phyloP scores from a whole-genome alignment of 2,329 filamentous ascomycete species.

The Parafenestella ontariensis region DNA sequence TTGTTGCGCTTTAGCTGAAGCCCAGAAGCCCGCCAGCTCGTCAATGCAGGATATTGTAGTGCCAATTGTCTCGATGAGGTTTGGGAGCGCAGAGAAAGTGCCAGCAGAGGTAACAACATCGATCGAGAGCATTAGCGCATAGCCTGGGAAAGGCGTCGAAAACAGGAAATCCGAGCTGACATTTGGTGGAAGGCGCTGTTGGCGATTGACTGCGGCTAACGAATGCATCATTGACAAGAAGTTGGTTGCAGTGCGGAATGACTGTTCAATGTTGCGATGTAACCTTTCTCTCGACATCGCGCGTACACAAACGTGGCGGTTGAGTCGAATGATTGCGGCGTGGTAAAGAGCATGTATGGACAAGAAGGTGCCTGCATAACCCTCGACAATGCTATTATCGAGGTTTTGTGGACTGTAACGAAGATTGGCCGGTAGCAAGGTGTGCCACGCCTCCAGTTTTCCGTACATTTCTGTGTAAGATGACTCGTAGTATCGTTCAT shows the following conservation, averaged over 20 bases:
- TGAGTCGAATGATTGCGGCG: conserved; percentile 68
- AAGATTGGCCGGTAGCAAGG: conserved; percentile 63
- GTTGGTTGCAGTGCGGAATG: conserved; percentile 36
- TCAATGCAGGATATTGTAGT: conserved; percentile 63
- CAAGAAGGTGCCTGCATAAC: conserved; percentile 66
- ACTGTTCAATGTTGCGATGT: conserved; percentile 39
- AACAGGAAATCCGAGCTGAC: conserved; percentile 48
- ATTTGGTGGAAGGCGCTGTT: conserved; percentile 35
- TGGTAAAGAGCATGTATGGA: conserved; percentile 73
- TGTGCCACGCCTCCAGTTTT: conserved; percentile 65
- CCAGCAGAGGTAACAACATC: conserved; percentile 72
- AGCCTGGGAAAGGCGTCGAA: conserved; percentile 66
- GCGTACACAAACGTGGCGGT: conserved; percentile 60
- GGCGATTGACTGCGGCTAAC: conserved; percentile 33
- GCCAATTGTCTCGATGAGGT: conserved; percentile 63
- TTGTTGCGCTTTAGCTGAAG: conserved; percentile 61
- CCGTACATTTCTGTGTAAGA: conserved; percentile 62
- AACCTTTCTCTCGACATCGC: conserved; percentile 37
- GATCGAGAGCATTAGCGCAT: conserved; percentile 67
- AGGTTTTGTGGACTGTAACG: conserved; percentile 65
- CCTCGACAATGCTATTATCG: conserved; percentile 60
- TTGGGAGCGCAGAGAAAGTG: conserved; percentile 47
- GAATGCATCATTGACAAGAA: conserved; percentile 46
- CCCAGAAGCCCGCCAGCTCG: conserved; percentile 66
- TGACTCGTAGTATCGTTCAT: conserved; percentile 56